Percentiles rank a stretch among this genome's conserved stretches.
phyloP scores from a whole-genome alignment of 1,139 yeast species.

The Pichia sp. region DNA sequence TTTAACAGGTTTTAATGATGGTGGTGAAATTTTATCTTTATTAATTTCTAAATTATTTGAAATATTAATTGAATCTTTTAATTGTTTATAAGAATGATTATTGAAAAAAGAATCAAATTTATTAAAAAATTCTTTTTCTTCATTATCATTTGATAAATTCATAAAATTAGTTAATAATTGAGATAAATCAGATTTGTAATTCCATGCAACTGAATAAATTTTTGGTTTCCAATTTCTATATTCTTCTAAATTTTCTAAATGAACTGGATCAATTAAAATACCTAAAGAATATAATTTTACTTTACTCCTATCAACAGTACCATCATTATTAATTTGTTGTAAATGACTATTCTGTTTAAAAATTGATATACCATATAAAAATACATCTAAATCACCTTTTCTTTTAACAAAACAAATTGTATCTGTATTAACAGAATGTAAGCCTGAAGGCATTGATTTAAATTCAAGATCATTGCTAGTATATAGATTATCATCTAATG shows the following conservation, averaged over 20 bases:
- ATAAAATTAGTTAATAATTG: slow-evolving; percentile 38
- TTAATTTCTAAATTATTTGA: not conserved
- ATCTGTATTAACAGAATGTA: slow-evolving; percentile 59
- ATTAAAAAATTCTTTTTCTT: slow-evolving; percentile 16
- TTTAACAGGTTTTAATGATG: not conserved
- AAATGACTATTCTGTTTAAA: slow-evolving; percentile 36
- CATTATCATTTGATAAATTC: slow-evolving; percentile 18
- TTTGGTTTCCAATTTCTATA: slow-evolving; percentile 44
- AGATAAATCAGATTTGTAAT: slow-evolving; percentile 45
- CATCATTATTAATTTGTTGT: slow-evolving; percentile 19
- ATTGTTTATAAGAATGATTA: slow-evolving; percentile 11
- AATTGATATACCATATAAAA: slow-evolving; percentile 43
- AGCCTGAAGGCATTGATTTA: slow-evolving; percentile 75
- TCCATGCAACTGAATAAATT: slow-evolving; percentile 52
- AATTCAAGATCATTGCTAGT: slow-evolving; percentile 51
- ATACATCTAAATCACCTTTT: slow-evolving; percentile 21
- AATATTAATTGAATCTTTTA: not conserved
- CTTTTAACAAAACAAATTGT: slow-evolving; percentile 44
- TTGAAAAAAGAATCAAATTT: slow-evolving; percentile 33
- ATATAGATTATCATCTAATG: slow-evolving; percentile 25
- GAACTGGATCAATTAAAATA: slow-evolving; percentile 43
- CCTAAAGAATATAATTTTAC: slow-evolving; percentile 65
- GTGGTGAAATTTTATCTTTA: not conserved
- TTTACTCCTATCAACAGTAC: slow-evolving; percentile 38
- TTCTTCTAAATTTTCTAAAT: slow-evolving; percentile 12